Evolutionary conservation across 768 basidiomycete species (phyloP).

Genomic region (Coprinopsis sp.): DNA sequence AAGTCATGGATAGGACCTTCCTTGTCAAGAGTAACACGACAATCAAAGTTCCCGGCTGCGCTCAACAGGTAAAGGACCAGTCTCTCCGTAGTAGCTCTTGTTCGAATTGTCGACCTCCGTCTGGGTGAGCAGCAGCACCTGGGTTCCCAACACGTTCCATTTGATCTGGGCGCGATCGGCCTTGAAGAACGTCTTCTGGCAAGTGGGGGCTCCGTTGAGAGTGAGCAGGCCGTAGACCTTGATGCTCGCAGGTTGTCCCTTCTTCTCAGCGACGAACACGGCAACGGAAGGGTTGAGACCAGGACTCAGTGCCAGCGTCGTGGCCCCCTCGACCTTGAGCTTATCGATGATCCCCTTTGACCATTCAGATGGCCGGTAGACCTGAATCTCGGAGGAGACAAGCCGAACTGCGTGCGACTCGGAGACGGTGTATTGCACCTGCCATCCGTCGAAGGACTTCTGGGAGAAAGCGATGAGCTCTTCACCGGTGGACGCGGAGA

Average conservation of each 20-base stretch:
- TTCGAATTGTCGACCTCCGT: slow-evolving; percentile 97
- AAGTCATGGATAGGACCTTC: slow-evolving; percentile 98
- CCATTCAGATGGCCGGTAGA: slow-evolving; percentile 80
- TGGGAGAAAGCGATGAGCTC: slow-evolving; percentile 86
- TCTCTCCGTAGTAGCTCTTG: slow-evolving; percentile 98
- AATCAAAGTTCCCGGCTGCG: slow-evolving; percentile 91
- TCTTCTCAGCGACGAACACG: slow-evolving; percentile 91
- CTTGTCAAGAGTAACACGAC: slow-evolving; percentile 84
- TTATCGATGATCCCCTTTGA: slow-evolving; percentile 75
- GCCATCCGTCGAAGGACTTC: slow-evolving; percentile 90
- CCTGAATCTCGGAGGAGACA: slow-evolving; percentile 77
- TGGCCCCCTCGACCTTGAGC: slow-evolving; percentile 79
- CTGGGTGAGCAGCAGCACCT: slow-evolving; percentile 86
- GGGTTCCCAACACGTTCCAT: slow-evolving; percentile 94
- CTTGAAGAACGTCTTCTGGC: slow-evolving; percentile 93
- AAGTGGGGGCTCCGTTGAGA: slow-evolving; percentile 59
- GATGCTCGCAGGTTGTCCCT: slow-evolving; percentile 87
- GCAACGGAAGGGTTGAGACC: slow-evolving; percentile 87
- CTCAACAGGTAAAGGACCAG: slow-evolving; percentile 90
- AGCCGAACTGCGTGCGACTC: slow-evolving; percentile 83
- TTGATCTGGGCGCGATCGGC: slow-evolving; percentile 91
- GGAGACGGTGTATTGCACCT: slow-evolving; percentile 85
- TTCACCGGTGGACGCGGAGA: slow-evolving; percentile 79
- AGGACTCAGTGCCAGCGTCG: slow-evolving; percentile 70
- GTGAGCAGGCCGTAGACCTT: slow-evolving; percentile 74